Base-by-base conservation (phyloP, 2,329 filamentous ascomycete genomes). In the Talaromyces sp. region DNA sequence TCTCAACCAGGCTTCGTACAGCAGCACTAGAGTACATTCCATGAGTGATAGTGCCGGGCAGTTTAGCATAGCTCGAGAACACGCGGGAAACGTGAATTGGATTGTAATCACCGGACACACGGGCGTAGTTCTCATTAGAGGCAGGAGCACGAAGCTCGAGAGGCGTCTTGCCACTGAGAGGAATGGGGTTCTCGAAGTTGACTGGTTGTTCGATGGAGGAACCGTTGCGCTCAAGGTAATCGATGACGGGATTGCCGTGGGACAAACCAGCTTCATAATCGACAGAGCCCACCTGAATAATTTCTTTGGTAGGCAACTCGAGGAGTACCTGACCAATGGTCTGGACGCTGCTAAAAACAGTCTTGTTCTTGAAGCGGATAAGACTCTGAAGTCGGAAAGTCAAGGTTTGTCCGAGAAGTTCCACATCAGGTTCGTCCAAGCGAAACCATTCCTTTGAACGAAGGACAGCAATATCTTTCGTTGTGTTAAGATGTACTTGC, bases 21-120 rank as follows among this genome's bases (percentile, higher is more conserved):
- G 95, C 91, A 68, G 95, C 95, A 77, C 93, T 98, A 1, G 93
- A 96, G 83, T 98, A 99, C 95, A 99, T 99, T 75, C 95, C 95
- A 75, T 99, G 95, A 1, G 95, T 99, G 73, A 99, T 99, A 50
- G 95, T 99, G 57, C 95, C 96, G 1, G 93, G 93, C 16, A 99
- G 84, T 76, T 93, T 95, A 75, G 95, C 96, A 72, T 98, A 99
- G 79, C 87, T 92, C 35, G 95, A 91, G 80, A 99, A 99, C 61
- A 97, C 92, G 62, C 95, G 90, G 12, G 95, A 97, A 50, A 99
- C 95, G 82, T 99, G 95, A 66, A 99, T 99, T 25, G 95, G 95
- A 79, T 99, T 99, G 85, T 92, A 99, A 76, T 99, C 95, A 54
- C 95, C 95, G 58, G 96, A 99, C 18, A 99, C 95, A 68, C 92